Evolutionary conservation across 495 filamentous ascomycete genomes (phyloP).

Genomic region (Thozetella sp.): DNA sequence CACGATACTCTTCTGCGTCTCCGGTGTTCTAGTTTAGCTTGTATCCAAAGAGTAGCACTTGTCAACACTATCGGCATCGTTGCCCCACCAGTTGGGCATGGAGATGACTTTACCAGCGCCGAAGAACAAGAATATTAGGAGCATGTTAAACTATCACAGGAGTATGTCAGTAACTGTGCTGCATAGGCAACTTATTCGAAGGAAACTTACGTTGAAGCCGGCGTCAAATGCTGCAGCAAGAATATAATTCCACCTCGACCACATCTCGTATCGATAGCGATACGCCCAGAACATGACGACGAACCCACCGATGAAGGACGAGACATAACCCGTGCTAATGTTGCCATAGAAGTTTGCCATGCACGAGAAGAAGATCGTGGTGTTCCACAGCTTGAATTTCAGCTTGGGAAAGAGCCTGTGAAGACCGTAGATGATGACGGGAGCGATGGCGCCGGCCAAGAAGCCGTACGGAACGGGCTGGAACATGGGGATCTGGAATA

Average conservation of each 20-base stretch:
- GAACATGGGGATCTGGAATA: slow-evolving; percentile 53
- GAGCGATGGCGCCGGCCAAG: slow-evolving; percentile 52
- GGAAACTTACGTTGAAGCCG: slow-evolving; percentile 44
- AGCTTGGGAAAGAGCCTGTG: slow-evolving; percentile 49
- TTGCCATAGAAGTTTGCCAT: slow-evolving; percentile 48
- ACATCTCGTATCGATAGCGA: slow-evolving; percentile 52
- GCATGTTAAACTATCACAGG: slow-evolving; percentile 39
- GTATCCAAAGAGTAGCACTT: slow-evolving; percentile 31
- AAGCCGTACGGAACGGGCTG: slow-evolving; percentile 55
- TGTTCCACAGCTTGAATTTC: slow-evolving; percentile 58
- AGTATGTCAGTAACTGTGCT: not conserved
- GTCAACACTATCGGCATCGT: slow-evolving; percentile 35
- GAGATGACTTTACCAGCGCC: slow-evolving; percentile 49
- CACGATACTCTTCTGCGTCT: not conserved
- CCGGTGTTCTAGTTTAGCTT: not conserved
- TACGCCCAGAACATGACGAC: slow-evolving; percentile 58
- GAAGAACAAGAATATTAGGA: slow-evolving; percentile 59
- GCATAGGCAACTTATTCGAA: no score
- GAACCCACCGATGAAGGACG: slow-evolving; percentile 56
- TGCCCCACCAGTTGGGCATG: slow-evolving; percentile 64
- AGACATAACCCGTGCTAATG: slow-evolving; percentile 55
- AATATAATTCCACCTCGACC: slow-evolving; percentile 59
- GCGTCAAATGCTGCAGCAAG: slow-evolving; percentile 59
- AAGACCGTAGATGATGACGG: slow-evolving; percentile 46
- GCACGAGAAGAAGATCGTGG: slow-evolving; percentile 54